Evolutionary conservation across 176 grass and related monocot genomes (phyloP).

Genomic region (Bothriochloa decipiens): DNA sequence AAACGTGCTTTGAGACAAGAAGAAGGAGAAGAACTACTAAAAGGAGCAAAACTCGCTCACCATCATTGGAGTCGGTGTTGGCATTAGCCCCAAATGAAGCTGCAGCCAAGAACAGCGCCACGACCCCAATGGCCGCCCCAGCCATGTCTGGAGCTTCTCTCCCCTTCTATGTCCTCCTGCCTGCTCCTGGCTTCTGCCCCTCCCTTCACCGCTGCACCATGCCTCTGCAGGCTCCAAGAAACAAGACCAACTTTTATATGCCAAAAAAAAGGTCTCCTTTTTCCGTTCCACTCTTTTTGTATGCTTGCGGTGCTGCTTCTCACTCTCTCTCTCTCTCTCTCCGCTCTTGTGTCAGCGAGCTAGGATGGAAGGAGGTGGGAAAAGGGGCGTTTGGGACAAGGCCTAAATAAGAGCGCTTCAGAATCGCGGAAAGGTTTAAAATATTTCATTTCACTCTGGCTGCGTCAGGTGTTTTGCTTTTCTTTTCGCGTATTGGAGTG

Average conservation of each 20-base stretch:
- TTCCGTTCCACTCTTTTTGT: conserved; percentile 30
- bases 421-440: background rate
- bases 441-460: background rate
- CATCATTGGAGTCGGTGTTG: conserved; percentile 56
- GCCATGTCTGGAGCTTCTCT: conserved; percentile 36
- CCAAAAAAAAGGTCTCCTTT: background rate
- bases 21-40: background rate
- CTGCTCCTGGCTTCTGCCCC: background rate
- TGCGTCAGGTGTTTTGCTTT: background rate
- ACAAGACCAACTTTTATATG: conserved; percentile 25
- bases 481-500: conserved; percentile 3
- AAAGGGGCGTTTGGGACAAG: background rate
- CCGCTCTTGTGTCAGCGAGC: conserved; percentile 16
- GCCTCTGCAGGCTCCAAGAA: conserved; percentile 30
- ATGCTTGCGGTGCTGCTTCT: background rate
- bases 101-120: conserved; percentile 41
- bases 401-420: background rate
- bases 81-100: conserved; percentile 38
- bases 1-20: background rate
- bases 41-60: conserved; percentile 25
- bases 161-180: background rate
- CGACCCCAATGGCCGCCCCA: conserved; percentile 1
- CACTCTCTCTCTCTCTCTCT: conserved; percentile 10
- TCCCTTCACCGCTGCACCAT: conserved; percentile 33
- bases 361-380: background rate